Evolutionary conservation across 805 yeast species (phyloP), one percentile per base, ranked within the genome.

Genomic region (Nakazawaea siamensis): DNA sequence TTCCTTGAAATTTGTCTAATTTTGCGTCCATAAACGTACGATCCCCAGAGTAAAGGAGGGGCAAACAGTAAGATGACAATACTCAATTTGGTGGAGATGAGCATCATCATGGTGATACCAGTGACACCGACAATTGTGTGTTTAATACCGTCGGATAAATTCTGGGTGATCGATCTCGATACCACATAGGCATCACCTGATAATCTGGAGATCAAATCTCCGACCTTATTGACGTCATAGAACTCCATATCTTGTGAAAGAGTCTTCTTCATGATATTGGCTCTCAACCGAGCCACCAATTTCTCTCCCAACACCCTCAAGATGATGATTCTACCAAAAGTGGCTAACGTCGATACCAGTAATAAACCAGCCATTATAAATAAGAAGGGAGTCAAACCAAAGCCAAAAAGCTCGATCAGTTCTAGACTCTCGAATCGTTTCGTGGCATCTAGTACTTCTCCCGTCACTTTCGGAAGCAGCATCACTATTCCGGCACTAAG

Each of bases 101-200:
- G 70, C 49, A 83, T 70, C 97, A 88, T 90, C 96, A 88, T 86
- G 2, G 85, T 73, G 31, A 88, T 64, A 1, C 96, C 95, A 17
- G 85, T 85, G 21, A 69, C 66, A 2, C 95, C 95, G 39, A 85
- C 76, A 11, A 88, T 72, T 1, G 80, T 51, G 6, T 95, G 82
- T 36, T 95, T 68, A 23, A 87, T 73, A 26, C 97, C 97, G 54
- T 88, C 97, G 20, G 94, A 80, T 26, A 90, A 69, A 54, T 90
- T 88, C 45, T 82, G 88, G 26, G 96, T 85, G 18, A 90, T 74
- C 0, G 95, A 76, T 48, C 80, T 74, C 4, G 95, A 73, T 13
- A 88, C 95, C 30, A 90, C 84, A 35, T 84, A 86, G 1, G 96
- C 86, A 55, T 90, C 97, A 20, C 85, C 78, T 6, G 94, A 80